Conservation (phyloP, 208 protist species). For the Acanthamoeba lenticulata region DNA sequence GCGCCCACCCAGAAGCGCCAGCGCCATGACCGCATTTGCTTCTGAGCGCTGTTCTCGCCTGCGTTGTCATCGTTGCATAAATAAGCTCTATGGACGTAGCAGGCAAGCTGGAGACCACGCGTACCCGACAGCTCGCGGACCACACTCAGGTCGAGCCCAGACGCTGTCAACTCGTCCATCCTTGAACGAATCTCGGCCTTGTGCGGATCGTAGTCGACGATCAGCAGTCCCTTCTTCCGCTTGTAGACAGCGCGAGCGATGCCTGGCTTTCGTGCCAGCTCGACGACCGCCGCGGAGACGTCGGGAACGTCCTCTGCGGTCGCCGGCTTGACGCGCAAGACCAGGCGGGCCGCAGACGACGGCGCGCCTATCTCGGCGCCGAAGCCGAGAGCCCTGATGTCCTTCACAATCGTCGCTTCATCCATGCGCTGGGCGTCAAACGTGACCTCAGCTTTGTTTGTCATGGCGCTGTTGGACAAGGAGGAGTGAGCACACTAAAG, state of each 20-base stretch:
- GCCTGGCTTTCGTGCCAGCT: neutral
- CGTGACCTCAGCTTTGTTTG: slow-evolving; percentile 19
- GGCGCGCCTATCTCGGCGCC: slow-evolving; percentile 4
- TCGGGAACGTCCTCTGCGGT: neutral
- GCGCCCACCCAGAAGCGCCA: slow-evolving; percentile 65
- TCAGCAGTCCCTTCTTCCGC: neutral
- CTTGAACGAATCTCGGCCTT: neutral
- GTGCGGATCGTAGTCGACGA: slow-evolving; percentile 17
- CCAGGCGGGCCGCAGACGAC: neutral
- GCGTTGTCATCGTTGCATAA: neutral
- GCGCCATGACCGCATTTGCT: slow-evolving; percentile 6
- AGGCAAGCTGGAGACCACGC: neutral
- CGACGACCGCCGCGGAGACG: neutral
- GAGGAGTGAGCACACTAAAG: neutral
- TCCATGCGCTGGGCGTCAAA: neutral
- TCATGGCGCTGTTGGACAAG: neutral
- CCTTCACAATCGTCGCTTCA: slow-evolving; percentile 7
- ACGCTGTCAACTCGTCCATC: neutral
- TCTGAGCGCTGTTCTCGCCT: neutral
- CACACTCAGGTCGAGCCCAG: neutral
- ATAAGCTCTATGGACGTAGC: neutral
- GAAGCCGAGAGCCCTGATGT: neutral
- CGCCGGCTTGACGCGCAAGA: neutral
- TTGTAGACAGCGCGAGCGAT: neutral
- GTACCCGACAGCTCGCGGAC: neutral